Conservation (phyloP, 1,284 basidiomycete genomes). For the Retiboletus flavoniger region DNA sequence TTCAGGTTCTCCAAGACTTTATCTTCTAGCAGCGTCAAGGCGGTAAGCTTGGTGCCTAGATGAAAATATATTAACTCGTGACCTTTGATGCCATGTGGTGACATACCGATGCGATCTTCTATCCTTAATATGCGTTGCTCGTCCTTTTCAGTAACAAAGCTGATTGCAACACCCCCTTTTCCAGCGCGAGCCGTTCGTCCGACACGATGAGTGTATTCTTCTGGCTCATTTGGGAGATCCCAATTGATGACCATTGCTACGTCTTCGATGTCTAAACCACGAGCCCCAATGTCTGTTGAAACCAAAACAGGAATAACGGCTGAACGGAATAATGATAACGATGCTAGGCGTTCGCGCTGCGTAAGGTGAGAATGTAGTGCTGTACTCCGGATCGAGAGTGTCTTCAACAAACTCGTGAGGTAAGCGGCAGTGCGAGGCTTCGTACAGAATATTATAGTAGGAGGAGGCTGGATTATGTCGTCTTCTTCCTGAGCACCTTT, state of each 20-base stretch:
- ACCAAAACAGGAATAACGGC: slow-evolving; percentile 89
- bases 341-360: slow-evolving; percentile 83
- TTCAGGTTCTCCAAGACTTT: slow-evolving; percentile 87
- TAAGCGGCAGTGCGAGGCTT: slow-evolving; percentile 89
- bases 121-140: slow-evolving; percentile 83
- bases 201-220: slow-evolving; percentile 81
- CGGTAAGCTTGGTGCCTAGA: slow-evolving; percentile 70
- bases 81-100: background rate
- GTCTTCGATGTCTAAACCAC: slow-evolving; percentile 93
- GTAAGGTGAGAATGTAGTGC: slow-evolving; percentile 92
- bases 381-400: slow-evolving; percentile 80
- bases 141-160: slow-evolving; percentile 93
- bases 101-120: slow-evolving; percentile 83
- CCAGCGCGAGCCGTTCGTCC: slow-evolving; percentile 95
- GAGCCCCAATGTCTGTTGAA: slow-evolving; percentile 92
- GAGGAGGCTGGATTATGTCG: slow-evolving; percentile 66
- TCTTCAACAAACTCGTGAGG: slow-evolving; percentile 77
- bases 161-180: slow-evolving; percentile 84
- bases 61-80: background rate
- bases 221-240: slow-evolving; percentile 82
- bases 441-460: slow-evolving; percentile 95
- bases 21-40: slow-evolving; percentile 77
- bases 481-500: slow-evolving; percentile 47
- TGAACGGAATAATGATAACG: slow-evolving; percentile 85
- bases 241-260: slow-evolving; percentile 96